These are phyloP conservation scores for Calonectria leucothoes DNA, from an alignment of 2,329 filamentous ascomycete species.

Conservation along the genomic window DNA sequence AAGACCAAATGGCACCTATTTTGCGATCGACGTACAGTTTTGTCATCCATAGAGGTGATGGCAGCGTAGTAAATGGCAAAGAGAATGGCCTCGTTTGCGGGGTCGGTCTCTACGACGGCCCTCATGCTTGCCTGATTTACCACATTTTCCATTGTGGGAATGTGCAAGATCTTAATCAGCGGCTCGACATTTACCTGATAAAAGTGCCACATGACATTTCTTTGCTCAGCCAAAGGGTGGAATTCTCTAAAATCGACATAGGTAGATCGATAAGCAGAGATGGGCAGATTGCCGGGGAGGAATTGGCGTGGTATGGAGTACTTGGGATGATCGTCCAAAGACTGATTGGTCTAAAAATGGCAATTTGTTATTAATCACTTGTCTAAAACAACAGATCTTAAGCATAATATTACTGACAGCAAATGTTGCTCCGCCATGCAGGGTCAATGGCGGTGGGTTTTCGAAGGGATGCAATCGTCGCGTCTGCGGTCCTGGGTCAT, in stretches of 20 bases:
- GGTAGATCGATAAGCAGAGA: background rate
- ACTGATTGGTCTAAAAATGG: background rate
- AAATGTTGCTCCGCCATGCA: background rate
- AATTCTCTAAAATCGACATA: background rate
- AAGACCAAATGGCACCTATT: too few relatives aligned
- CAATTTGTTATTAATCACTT: background rate
- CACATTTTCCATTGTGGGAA: background rate
- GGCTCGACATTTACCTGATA: background rate
- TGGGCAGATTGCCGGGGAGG: background rate
- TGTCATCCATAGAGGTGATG: slow-evolving; percentile 1
- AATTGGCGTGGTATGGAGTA: background rate
- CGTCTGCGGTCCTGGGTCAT: background rate
- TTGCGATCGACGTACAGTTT: background rate
- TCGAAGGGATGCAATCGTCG: background rate
- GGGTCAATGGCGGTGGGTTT: background rate
- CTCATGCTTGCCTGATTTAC: background rate
- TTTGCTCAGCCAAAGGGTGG: background rate
- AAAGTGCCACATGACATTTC: background rate
- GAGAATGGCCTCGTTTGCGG: background rate
- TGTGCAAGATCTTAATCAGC: background rate
- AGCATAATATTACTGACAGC: background rate
- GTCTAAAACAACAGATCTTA: too few relatives aligned
- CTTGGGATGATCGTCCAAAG: background rate
- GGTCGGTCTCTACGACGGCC: background rate
- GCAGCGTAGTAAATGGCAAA: slow-evolving; percentile 19